These are phyloP conservation scores for Thermoascus crustaceus DNA, from an alignment of 2,329 filamentous ascomycete genomes.

Conservation along the genomic window DNA sequence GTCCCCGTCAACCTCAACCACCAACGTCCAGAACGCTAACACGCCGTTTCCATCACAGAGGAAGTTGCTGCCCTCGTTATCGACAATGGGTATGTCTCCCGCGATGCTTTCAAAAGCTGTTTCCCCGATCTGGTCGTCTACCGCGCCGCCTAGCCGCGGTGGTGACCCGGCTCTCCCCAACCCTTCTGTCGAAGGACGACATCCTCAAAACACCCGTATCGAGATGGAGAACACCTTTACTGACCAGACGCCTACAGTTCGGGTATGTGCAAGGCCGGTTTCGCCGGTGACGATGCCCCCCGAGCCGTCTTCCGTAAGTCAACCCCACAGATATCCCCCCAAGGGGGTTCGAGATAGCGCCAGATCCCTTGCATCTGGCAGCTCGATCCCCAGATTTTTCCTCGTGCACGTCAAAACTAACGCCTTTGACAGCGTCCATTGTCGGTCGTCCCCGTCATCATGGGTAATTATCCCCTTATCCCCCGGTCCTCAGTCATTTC, in stretches of 20 bases:
- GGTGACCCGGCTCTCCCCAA: background rate
- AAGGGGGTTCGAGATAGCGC: conserved; percentile 8
- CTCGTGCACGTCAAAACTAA: conserved; percentile 9
- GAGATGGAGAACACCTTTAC: conserved; percentile 9
- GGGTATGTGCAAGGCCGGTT: conserved; percentile 99
- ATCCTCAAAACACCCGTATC: background rate
- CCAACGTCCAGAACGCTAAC: conserved; percentile 28
- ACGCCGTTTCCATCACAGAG: conserved; percentile 55
- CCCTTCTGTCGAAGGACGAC: background rate
- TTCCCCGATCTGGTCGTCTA: background rate
- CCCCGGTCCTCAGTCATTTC: conserved; percentile 4
- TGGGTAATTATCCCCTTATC: conserved; percentile 63
- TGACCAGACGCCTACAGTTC: conserved; percentile 57
- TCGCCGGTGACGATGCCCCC: conserved; percentile 99
- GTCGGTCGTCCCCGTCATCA: conserved; percentile 99
- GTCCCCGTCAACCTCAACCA: conserved; percentile 10
- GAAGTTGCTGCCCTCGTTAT: conserved; percentile 99
- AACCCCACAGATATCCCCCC: conserved; percentile 14
- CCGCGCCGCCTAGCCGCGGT: conserved; percentile 1
- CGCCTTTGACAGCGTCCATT: conserved; percentile 72
- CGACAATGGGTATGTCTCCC: conserved; percentile 97
- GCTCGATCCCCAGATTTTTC: conserved; percentile 29
- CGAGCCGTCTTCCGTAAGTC: conserved; percentile 99
- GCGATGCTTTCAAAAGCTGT: conserved; percentile 12
- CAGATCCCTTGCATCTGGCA: conserved; percentile 22